phyloP scores from a whole-genome alignment of 2,329 filamentous ascomycete species.

The Claviceps quebecensis region DNA sequence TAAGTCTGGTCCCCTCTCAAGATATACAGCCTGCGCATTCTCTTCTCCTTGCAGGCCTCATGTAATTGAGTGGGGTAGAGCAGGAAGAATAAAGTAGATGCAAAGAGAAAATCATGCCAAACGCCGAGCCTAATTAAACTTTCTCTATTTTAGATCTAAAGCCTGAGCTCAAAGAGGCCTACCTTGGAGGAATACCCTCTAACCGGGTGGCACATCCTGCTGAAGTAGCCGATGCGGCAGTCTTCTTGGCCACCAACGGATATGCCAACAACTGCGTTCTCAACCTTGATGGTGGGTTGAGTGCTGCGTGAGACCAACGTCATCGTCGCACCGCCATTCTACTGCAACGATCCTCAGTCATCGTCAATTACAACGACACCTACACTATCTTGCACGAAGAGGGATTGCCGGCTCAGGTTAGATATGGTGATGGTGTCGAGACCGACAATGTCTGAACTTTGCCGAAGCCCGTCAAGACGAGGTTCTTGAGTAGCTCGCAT shows the following conservation, averaged over 20 bases:
- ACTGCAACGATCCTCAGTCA: not conserved
- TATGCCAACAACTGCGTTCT: constrained; percentile 82
- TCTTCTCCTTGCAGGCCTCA: not conserved
- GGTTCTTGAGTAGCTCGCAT: constrained; percentile 93
- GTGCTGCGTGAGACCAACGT: constrained; percentile 37
- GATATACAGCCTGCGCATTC: constrained; percentile 1
- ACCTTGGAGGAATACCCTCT: constrained; percentile 42
- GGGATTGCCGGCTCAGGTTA: constrained; percentile 94
- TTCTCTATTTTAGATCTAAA: constrained; percentile 22
- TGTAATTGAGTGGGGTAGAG: not conserved
- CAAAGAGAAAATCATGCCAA: not conserved
- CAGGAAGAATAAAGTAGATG: too few species aligned
- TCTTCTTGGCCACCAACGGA: constrained; percentile 62
- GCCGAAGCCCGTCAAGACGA: constrained; percentile 81
- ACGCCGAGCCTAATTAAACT: constrained; percentile 18
- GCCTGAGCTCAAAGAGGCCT: constrained; percentile 22
- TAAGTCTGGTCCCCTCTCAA: constrained; percentile 25
- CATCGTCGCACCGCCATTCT: not conserved
- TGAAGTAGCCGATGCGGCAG: constrained; percentile 70
- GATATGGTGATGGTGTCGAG: constrained; percentile 97
- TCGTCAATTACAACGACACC: constrained; percentile 48
- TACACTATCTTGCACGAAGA: constrained; percentile 43
- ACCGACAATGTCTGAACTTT: constrained; percentile 90
- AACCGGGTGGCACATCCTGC: constrained; percentile 51
- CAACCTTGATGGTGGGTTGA: constrained; percentile 74